These are phyloP conservation scores for Dipodascopsis tothii DNA, from an alignment of 805 yeast genomes.

Conservation along the genomic window DNA sequence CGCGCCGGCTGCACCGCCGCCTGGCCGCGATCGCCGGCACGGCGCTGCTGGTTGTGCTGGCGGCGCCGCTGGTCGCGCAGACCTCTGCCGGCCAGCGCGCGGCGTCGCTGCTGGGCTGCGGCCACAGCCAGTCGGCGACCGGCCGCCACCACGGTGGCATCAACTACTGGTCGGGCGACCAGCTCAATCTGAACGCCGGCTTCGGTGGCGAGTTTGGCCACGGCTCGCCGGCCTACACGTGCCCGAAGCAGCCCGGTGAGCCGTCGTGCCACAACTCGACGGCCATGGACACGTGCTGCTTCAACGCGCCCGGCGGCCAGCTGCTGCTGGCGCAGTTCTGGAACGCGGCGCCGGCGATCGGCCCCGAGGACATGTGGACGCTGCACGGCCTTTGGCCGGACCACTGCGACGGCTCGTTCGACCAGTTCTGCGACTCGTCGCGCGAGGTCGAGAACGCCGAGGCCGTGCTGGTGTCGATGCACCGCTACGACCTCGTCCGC, in stretches of 20 bases:
- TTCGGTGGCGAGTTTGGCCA: too few species aligned
- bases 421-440: conserved; percentile 64
- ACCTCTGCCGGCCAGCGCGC: too few species aligned
- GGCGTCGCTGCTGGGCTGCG: too few species aligned
- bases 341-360: conserved; percentile 74
- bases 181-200: too few species aligned
- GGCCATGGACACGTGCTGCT: conserved; percentile 60
- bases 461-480: conserved; percentile 37
- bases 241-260: not conserved
- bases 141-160: too few species aligned
- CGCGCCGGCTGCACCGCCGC: too few species aligned
- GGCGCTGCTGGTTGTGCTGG: too few species aligned
- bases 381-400: conserved; percentile 88
- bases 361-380: conserved; percentile 65
- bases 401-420: conserved; percentile 73
- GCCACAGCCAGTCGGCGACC: too few species aligned
- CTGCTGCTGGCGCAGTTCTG: conserved; percentile 84
- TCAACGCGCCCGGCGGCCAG: conserved; percentile 79
- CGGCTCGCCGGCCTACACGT: too few species aligned
- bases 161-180: too few species aligned
- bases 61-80: too few species aligned
- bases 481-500: conserved; percentile 44
- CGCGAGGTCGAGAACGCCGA: conserved; percentile 49
- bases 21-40: too few species aligned
- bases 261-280: conserved; percentile 15